Conservation (phyloP, 2,329 filamentous ascomycete genomes). For the Fusarium agapanthi region DNA sequence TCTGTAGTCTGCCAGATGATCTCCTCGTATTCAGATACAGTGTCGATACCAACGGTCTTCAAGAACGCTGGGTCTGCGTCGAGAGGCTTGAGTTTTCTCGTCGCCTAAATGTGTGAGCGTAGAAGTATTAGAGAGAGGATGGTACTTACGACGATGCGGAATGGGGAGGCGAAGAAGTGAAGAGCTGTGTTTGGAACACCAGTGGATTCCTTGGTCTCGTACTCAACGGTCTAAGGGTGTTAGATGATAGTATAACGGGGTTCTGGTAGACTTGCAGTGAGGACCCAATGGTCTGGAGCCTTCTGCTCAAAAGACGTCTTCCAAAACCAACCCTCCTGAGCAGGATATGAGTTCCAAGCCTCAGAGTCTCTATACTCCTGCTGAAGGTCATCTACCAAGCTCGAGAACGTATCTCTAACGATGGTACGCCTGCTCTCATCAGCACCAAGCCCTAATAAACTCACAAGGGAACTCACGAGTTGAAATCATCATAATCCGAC, state of each 20-base stretch:
- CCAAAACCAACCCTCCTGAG: not conserved
- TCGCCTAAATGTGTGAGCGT: not conserved
- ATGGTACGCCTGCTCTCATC: not conserved
- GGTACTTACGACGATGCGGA: not conserved
- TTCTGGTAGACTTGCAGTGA: not conserved
- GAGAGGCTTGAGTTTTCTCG: not conserved
- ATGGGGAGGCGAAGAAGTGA: not conserved
- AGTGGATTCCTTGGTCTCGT: not conserved
- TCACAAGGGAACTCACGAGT: not conserved
- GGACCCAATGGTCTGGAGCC: not conserved
- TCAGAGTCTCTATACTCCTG: not conserved
- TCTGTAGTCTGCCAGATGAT: conserved; percentile 2
- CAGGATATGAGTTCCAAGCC: not conserved
- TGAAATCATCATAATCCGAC: not conserved
- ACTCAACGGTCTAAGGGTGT: not conserved
- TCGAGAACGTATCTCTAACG: not conserved
- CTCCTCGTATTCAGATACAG: not conserved
- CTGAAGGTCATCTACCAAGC: not conserved
- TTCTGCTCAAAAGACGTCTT: not conserved
- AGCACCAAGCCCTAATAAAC: fast-evolving
- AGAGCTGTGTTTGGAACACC: not conserved
- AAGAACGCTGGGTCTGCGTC: not conserved
- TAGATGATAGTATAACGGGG: fast-evolving
- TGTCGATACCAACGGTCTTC: not conserved
- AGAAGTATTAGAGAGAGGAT: fast-evolving